Evolutionary conservation across 2,329 filamentous ascomycete species (phyloP), one percentile per base, ranked within the genome.

Genomic region (Penicillium sp.): DNA sequence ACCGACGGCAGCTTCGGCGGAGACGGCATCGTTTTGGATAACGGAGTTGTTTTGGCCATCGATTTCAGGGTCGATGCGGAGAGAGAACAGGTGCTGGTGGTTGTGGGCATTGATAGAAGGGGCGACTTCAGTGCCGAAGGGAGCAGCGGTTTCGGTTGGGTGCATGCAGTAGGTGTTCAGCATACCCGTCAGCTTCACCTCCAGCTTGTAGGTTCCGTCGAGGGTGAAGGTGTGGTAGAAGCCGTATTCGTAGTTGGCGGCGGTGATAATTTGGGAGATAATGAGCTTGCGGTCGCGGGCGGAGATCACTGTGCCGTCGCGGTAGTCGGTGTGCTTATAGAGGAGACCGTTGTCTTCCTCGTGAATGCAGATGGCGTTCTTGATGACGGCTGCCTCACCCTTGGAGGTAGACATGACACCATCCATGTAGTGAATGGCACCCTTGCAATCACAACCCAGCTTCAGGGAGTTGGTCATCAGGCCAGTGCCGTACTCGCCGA

Each of bases 171-270:
- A 96, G 0, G 92, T 96, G 81, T 96, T 96, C 55, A 96, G 79
- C 74, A 96, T 96, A 49, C 92, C 92, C 0, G 91, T 96, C 19
- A 96, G 86, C 75, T 92, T 89, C 73, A 96, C 89, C 74, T 96
- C 91, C 21, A 93, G 87, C 78, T 96, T 91, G 66, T 96, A 88
- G 1, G 91, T 93, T 36, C 92, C 92, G 66, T 96, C 92, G 72
- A 93, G 90, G 70, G 92, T 89, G 78, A 96, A 91, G 64, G 91
- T 88, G 89, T 90, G 94, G 78, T 92, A 87, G 23, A 85, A 82
- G 69, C 86, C 88, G 75, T 96, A 96, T 73, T 96, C 92, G 77
- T 96, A 96, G 80, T 96, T 96, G 35, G 92, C 92, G 0, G 91
- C 92, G 0, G 92, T 96, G 77, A 96, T 96, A 70, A 96, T 89